These are phyloP conservation scores for Podospora appendiculata DNA, from an alignment of 495 filamentous ascomycete genomes.

Conservation along the genomic window DNA sequence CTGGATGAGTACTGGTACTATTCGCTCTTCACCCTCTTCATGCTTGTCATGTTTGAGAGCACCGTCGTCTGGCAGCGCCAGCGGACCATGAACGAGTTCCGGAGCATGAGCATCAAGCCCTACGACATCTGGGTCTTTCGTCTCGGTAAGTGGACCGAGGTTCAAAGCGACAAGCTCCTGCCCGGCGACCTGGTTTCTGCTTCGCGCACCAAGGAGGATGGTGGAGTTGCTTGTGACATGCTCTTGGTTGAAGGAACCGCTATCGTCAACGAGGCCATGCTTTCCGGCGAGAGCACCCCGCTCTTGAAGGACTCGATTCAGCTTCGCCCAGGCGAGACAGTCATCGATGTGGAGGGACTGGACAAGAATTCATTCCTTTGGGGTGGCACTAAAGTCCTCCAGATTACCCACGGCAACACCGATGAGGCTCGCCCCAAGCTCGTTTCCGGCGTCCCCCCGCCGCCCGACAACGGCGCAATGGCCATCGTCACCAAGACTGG, in stretches of 20 bases:
- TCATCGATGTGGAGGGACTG: constrained; percentile 79
- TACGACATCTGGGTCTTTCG: constrained; percentile 90
- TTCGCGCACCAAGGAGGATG: constrained; percentile 90
- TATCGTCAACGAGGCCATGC: constrained; percentile 99
- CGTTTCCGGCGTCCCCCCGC: constrained; percentile 59
- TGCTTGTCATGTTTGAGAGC: constrained; percentile 96
- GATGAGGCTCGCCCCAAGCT: constrained; percentile 62
- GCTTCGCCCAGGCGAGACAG: constrained; percentile 76
- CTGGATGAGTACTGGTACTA: constrained; percentile 99
- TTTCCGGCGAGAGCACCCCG: constrained; percentile 96
- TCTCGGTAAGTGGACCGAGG: constrained; percentile 76
- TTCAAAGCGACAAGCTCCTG: constrained; percentile 86
- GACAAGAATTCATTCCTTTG: constrained; percentile 97
- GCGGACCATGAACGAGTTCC: constrained; percentile 93
- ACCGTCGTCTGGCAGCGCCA: constrained; percentile 99
- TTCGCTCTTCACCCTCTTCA: constrained; percentile 95
- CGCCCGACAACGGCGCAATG: constrained; percentile 89
- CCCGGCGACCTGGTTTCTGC: constrained; percentile 96
- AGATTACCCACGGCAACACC: constrained; percentile 77
- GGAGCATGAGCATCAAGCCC: constrained; percentile 98
- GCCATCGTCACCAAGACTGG: constrained; percentile 95
- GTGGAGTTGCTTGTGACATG: constrained; percentile 96
- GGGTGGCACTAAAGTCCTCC: constrained; percentile 94
- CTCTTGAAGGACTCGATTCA: constrained; percentile 94
- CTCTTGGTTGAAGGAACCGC: constrained; percentile 87